A percentile compares a stretch with the other conserved stretches of the same genome.
Evolutionary conservation across 192 early-diverging fungal genomes (phyloP).

Genomic region (Backusella luteola): DNA sequence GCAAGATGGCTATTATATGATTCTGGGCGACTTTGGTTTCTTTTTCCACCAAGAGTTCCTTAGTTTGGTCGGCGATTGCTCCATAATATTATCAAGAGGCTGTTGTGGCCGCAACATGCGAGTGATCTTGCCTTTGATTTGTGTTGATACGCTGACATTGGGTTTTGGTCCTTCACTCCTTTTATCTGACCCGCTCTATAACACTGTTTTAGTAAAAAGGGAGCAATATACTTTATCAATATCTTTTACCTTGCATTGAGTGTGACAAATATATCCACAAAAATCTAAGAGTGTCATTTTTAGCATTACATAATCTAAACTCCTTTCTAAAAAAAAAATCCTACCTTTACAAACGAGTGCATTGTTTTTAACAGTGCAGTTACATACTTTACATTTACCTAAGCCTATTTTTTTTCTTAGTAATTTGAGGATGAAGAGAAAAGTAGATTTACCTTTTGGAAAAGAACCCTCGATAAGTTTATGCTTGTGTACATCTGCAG

Average conservation of each 20-base stretch:
- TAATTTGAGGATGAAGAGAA: background rate
- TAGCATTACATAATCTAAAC: background rate
- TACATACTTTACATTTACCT: constrained; percentile 47
- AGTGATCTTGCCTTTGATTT: background rate
- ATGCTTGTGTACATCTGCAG: constrained; percentile 25
- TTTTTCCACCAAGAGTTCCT: constrained; percentile 8
- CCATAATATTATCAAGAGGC: background rate
- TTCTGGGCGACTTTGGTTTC: background rate
- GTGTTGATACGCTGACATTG: background rate
- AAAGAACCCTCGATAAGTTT: constrained; percentile 56
- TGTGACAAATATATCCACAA: constrained; percentile 41
- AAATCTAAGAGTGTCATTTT: constrained; percentile 7
- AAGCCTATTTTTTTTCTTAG: constrained; percentile 22
- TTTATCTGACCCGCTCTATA: background rate
- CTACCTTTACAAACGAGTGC: constrained; percentile 58
- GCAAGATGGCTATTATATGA: background rate
- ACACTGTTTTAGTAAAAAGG: background rate
- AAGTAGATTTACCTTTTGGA: constrained; percentile 44
- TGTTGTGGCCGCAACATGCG: background rate
- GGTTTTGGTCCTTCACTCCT: constrained; percentile 6
- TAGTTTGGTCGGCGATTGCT: background rate
- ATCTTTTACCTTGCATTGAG: constrained; percentile 26
- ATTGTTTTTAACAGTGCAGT: constrained; percentile 45
- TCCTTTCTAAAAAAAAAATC: background rate
- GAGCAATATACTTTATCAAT: background rate